A percentile compares a stretch with the other conserved stretches of the same genome.
Evolutionary conservation across 805 yeast species (phyloP).

Genomic region (Metschnikowia rubicola): DNA sequence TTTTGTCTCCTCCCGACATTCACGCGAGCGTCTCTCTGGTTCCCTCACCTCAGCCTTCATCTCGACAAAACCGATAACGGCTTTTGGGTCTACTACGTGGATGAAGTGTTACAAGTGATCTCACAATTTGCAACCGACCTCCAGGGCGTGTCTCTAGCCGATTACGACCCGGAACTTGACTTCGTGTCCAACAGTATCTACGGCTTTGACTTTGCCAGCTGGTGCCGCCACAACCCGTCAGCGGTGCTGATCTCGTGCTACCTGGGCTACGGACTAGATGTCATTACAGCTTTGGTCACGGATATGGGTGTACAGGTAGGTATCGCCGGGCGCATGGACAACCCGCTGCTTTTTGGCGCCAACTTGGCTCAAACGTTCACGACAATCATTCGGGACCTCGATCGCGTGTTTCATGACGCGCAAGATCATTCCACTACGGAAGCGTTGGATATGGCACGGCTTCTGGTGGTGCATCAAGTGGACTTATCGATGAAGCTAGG

Average conservation of each 20-base stretch:
- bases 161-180: constrained; percentile 11
- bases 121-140: constrained; percentile 47
- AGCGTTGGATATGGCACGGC: constrained; percentile 11
- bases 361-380: constrained; percentile 9
- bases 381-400: constrained; percentile 10
- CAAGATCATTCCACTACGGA: not conserved
- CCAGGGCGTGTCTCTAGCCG: constrained; percentile 9
- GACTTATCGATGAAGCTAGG: constrained; percentile 11
- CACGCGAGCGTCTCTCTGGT: constrained; percentile 13
- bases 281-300: constrained; percentile 43
- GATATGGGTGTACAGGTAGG: constrained; percentile 51
- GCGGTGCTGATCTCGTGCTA: constrained; percentile 24
- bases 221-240: constrained; percentile 38
- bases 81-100: constrained; percentile 29
- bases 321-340: constrained; percentile 36
- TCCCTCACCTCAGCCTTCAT: constrained; percentile 43
- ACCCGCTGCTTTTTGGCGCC: constrained; percentile 23
- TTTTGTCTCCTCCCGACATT: constrained; percentile 12
- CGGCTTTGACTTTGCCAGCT: constrained; percentile 46
- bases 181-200: constrained; percentile 32
- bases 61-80: constrained; percentile 32
- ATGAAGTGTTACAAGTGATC: constrained; percentile 42
- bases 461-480: constrained; percentile 11
- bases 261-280: constrained; percentile 43
- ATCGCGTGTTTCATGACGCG: constrained; percentile 10